These are phyloP conservation scores for Chenopodium berlandieri DNA, from an alignment of 148 eudicot genomes.

Conservation along the genomic window DNA sequence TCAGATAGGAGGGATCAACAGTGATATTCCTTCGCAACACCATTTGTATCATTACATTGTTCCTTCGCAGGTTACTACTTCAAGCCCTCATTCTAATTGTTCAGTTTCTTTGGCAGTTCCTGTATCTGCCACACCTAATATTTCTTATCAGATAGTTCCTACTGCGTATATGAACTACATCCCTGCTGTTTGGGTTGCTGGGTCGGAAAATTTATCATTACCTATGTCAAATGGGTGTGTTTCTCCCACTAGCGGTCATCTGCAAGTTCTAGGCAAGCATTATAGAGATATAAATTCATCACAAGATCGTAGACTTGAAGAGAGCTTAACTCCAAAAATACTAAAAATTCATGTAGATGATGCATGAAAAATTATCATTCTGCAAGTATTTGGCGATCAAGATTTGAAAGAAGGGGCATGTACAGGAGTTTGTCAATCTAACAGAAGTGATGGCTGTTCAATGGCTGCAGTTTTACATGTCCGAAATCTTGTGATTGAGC, in stretches of 20 bases:
- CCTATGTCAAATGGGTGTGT: constrained; percentile 11
- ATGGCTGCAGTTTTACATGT: not conserved
- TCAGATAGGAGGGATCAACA: constrained; percentile 7
- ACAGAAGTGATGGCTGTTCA: not conserved
- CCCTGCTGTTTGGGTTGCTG: constrained; percentile 42
- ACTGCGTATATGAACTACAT: constrained; percentile 36
- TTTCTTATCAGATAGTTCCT: constrained; percentile 38
- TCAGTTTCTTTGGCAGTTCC: constrained; percentile 16
- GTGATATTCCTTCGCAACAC: constrained; percentile 16
- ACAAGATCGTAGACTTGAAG: constrained; percentile 22
- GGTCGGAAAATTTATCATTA: constrained; percentile 22
- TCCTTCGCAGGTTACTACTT: constrained; percentile 23
- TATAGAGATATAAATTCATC: constrained; percentile 23
- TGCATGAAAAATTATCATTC: constrained; percentile 8
- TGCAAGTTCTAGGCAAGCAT: constrained; percentile 41
- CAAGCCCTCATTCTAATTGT: constrained; percentile 11
- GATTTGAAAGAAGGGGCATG: not conserved
- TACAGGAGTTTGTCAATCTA: not conserved
- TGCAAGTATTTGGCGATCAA: not conserved
- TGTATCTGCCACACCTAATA: constrained; percentile 24
- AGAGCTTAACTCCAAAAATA: constrained; percentile 35
- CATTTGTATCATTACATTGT: constrained; percentile 16
- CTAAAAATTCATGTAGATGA: constrained; percentile 30
- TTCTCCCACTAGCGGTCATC: constrained; percentile 22
- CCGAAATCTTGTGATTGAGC: not conserved